These are phyloP conservation scores for fission yeast (Schizosaccharomyces pombe) DNA, from an alignment of 805 yeast species.

Conservation along the genomic window DNA sequence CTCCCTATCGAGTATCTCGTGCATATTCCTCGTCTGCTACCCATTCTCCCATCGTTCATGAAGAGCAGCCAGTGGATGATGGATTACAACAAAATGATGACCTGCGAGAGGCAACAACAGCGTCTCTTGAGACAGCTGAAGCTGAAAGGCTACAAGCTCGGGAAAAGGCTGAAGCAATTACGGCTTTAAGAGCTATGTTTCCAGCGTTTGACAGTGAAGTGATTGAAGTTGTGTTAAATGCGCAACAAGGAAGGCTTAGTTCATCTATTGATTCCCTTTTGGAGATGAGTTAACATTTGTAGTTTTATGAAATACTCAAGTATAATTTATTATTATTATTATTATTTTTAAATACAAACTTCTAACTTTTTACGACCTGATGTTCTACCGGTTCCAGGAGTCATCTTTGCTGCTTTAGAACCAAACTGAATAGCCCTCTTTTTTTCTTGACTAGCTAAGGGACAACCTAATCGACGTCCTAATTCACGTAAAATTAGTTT, in stretches of 20 bases:
- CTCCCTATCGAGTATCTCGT: neutral
- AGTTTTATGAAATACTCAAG: neutral
- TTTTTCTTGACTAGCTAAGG: conserved; percentile 42
- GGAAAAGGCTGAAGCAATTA: conserved; percentile 25
- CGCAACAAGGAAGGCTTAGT: conserved; percentile 45
- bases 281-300: conserved; percentile 5
- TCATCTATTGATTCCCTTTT: conserved; percentile 46
- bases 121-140: conserved; percentile 18
- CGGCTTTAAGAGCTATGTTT: conserved; percentile 41
- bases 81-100: neutral
- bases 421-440: conserved; percentile 93
- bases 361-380: neutral
- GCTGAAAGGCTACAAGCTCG: conserved; percentile 20
- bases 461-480: conserved; percentile 29
- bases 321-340: neutral
- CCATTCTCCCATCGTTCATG: no score
- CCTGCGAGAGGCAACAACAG: conserved; percentile 15
- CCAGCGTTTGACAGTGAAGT: conserved; percentile 48
- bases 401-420: conserved; percentile 83
- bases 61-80: neutral
- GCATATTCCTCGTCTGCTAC: neutral
- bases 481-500: conserved; percentile 14
- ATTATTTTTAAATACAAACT: neutral
- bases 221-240: conserved; percentile 42
- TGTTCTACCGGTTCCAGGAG: conserved; percentile 43